These are phyloP conservation scores for Suhomyces sp. DNA, from an alignment of 805 yeast genomes.

Conservation along the genomic window DNA sequence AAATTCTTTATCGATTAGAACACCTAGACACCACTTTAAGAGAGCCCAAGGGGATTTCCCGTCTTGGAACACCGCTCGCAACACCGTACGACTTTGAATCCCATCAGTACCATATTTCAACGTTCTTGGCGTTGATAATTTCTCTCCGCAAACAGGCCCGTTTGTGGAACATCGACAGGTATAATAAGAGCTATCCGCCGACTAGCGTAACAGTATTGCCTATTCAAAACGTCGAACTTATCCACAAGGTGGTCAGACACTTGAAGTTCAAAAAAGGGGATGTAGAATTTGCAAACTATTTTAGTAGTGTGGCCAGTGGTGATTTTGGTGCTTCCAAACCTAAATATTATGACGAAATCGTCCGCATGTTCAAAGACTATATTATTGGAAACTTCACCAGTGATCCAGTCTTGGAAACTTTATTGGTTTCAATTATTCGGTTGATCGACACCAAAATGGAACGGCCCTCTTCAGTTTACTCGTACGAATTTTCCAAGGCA, in stretches of 20 bases:
- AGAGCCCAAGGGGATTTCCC: not conserved
- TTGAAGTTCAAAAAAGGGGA: constrained; percentile 20
- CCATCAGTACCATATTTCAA: constrained; percentile 16
- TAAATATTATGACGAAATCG: constrained; percentile 28
- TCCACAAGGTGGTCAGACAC: constrained; percentile 13
- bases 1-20: constrained; percentile 19
- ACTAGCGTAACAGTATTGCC: constrained; percentile 35
- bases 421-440: constrained; percentile 32
- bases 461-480: constrained; percentile 2
- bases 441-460: constrained; percentile 17
- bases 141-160: constrained; percentile 48
- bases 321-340: constrained; percentile 9
- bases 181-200: constrained; percentile 27
- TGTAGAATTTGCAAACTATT: constrained; percentile 19
- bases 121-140: constrained; percentile 43
- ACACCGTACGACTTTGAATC: constrained; percentile 7
- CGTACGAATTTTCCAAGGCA: constrained; percentile 49
- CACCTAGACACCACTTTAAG: not conserved
- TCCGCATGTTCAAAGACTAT: constrained; percentile 51
- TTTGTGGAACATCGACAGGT: constrained; percentile 40
- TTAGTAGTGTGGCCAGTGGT: constrained; percentile 5
- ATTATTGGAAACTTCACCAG: constrained; percentile 52
- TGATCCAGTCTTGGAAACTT: constrained; percentile 45
- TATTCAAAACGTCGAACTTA: constrained; percentile 10
- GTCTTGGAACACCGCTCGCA: constrained; percentile 3